Evolutionary conservation across 192 early-diverging fungal species (phyloP), one percentile per base, ranked within the genome.

Genomic region (Mortierella claussenii): DNA sequence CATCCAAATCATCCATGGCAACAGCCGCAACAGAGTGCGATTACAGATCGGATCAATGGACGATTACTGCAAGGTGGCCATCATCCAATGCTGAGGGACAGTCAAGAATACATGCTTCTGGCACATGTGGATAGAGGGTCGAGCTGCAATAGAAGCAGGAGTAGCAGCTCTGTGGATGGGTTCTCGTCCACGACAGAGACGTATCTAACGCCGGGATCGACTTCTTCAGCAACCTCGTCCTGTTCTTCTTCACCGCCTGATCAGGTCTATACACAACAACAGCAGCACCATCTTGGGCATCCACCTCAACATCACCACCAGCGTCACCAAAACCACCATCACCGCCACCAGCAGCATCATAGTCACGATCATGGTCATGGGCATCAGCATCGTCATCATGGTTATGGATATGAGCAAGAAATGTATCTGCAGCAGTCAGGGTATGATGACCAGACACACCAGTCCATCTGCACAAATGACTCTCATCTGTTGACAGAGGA

Each of bases 241-340:
- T 68, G 65, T 17, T 68, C 65, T 2, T 68, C 65, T 1, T 68
- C 65, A 8, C 65, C 65, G 6, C 64, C 64, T 24, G n/a, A n/a
- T n/a, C n/a, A n/a, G n/a, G n/a, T n/a, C n/a, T 18, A 23, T 2
- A 44, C 32, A 8, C 37, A 66, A 15, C 26, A 54, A 20, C 42
- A 55, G 24, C 43, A 66, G 3, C 34, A 20, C 32, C 43, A 53
- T 21, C 33, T 40, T 49, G n/a, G n/a, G n/a, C n/a, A n/a, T n/a
- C n/a, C n/a, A n/a, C 46, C 33, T 2, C 42, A 34, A 26, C 40
- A 64, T 24, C 49, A 33, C 2, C 49, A 53, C 10, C 45, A 57
- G 5, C 31, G 43, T 4, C 30, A 63, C 24, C 33, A 59, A 1
- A 46, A 64, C 8, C 20, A 58, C 36, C 26, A 30, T n/a, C 44